Conservation (phyloP, 805 yeast genomes). For the Lipomyces chichibuensis region DNA sequence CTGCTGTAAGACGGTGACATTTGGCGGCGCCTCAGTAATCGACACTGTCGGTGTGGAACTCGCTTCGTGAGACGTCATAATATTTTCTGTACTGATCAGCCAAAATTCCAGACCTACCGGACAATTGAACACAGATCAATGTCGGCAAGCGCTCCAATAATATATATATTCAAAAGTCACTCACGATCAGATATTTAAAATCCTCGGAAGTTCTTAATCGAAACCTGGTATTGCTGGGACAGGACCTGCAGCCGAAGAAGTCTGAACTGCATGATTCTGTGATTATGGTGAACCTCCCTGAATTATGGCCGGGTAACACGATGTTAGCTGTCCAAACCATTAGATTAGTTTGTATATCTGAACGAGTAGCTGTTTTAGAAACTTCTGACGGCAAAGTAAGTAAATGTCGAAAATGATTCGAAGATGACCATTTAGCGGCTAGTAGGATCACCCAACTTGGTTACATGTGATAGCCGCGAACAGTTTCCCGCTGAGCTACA, state of each 20-base stretch:
- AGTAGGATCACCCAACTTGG: neutral
- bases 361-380: too few species aligned
- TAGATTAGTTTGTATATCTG: too few species aligned
- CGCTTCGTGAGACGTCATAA: neutral
- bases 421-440: neutral
- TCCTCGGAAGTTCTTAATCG: too few species aligned
- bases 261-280: too few species aligned
- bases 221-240: too few species aligned
- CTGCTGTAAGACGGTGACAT: constrained; percentile 76
- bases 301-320: too few species aligned
- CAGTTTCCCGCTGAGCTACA: too few species aligned
- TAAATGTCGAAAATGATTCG: too few species aligned
- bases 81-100: neutral
- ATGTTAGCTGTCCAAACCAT: too few species aligned
- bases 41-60: constrained; percentile 15
- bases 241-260: too few species aligned
- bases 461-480: neutral
- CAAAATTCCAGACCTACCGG: neutral
- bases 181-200: neutral
- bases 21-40: constrained; percentile 37
- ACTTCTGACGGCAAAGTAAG: too few species aligned
- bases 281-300: too few species aligned
- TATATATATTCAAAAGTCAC: neutral
- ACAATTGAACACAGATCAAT: neutral
- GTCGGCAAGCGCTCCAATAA: neutral